Evolutionary conservation across 768 basidiomycete species (phyloP).

Genomic region (Mycena haematopus): DNA sequence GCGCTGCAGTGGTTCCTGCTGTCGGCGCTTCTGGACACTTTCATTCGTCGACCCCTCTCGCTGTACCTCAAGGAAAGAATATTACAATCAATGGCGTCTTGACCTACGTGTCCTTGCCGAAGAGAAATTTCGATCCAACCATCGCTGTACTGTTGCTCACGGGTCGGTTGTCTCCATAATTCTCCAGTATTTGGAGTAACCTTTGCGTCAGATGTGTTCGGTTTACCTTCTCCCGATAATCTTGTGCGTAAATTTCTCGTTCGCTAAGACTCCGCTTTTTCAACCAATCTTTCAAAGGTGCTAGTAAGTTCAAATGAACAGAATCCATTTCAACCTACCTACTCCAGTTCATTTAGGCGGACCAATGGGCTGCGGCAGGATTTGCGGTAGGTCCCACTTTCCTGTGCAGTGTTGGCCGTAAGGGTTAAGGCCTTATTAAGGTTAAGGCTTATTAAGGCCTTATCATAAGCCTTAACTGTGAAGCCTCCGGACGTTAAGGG

Average conservation of each 20-base stretch:
- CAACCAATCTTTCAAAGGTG: neutral
- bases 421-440: no score
- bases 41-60: neutral
- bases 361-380: conserved; percentile 29
- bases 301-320: neutral
- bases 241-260: conserved; percentile 9
- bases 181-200: neutral
- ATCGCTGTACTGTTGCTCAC: conserved; percentile 25
- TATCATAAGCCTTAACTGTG: no score
- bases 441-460: no score
- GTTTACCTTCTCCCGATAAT: conserved; percentile 28
- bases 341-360: conserved; percentile 11
- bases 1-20: conserved; percentile 21
- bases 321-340: neutral
- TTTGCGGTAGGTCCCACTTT: conserved; percentile 21
- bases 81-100: conserved; percentile 31
- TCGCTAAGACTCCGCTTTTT: neutral
- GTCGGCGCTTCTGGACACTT: conserved; percentile 20
- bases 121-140: conserved; percentile 19
- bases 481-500: no score
- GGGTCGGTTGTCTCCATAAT: neutral
- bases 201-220: conserved; percentile 22
- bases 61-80: conserved; percentile 26
- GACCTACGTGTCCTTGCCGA: conserved; percentile 29
- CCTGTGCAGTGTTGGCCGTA: no score